Evolutionary conservation across 306 rosid genomes (phyloP).

Genomic region (Adenanthera pavonina): DNA sequence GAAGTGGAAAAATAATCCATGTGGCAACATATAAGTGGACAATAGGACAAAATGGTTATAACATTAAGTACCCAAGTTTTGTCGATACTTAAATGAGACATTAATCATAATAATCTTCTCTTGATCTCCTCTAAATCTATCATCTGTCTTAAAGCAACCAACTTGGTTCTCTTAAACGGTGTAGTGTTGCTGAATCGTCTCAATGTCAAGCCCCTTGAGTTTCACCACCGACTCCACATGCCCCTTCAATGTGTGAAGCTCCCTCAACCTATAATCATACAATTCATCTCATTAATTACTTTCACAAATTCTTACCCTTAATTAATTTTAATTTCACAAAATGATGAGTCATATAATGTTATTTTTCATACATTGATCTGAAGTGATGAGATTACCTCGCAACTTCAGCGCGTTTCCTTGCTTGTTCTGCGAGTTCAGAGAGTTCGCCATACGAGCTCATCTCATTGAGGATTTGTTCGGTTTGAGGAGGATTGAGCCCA

Average conservation of each 20-base stretch:
- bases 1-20: too few species aligned
- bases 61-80: too few species aligned
- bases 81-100: slow-evolving; percentile 2
- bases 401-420: slow-evolving; percentile 80
- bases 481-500: slow-evolving; percentile 77
- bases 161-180: slow-evolving; percentile 54
- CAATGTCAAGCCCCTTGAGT: slow-evolving; percentile 88
- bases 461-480: slow-evolving; percentile 51
- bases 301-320: background rate
- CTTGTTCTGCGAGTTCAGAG: slow-evolving; percentile 87
- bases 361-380: background rate
- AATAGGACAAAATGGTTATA: too few species aligned
- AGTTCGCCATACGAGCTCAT: slow-evolving; percentile 59
- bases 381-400: slow-evolving; percentile 54
- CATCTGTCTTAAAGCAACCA: background rate
- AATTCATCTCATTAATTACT: background rate
- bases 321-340: too few species aligned
- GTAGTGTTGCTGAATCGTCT: slow-evolving; percentile 89
- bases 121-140: slow-evolving; percentile 16
- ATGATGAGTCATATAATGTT: too few species aligned
- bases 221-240: slow-evolving; percentile 94
- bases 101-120: slow-evolving; percentile 25
- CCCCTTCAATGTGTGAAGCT: slow-evolving; percentile 88
- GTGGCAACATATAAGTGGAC: too few species aligned
- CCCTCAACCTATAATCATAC: slow-evolving; percentile 65